Base-by-base conservation (phyloP, 306 rosid species). In the Ceratonia siliqua region DNA sequence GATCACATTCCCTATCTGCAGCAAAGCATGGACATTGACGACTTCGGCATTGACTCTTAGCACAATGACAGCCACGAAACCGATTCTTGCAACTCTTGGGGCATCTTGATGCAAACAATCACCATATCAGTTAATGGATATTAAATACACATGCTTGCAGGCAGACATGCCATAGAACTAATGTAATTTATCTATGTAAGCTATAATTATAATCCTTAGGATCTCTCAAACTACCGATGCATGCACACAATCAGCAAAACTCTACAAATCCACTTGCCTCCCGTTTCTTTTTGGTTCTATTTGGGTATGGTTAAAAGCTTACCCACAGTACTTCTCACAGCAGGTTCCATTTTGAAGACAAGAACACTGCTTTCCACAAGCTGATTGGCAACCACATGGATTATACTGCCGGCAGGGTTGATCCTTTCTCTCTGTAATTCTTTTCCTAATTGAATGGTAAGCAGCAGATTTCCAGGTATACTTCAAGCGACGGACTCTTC, bases 11-110 rank as follows among this genome's bases (percentile, higher is more conserved):
- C 82, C 98, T 88, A 78, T 94, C 98, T 18, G 98, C 98, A 78
- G 98, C 98, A 91, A 94, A 94, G 82, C 97, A 94, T 27, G 98
- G 98, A 68, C 99, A 92, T 62, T 94, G 98, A 76, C 97, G 93
- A 70, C 99, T 92, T 73, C 98, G 88, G 72, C 97, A 94, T 85
- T 92, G 99, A 89, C 99, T 94, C 85, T 94, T 94, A 9, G 99
- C 99, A 83, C 99, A 90, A 73, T 94, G 99, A 68, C 99, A 90
- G 45, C 98, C 99, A 81, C 99, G 90, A 78, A 92, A 94, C 76
- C 91, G 89, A 74, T 94, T 92, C 82, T 94, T 94, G 87, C 98
- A 92, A 73, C 85, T 89, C 90, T 95, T 95, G 12, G 96, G 96
- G 84, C 97, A 90, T 59, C 97, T 94, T 71, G 56, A 71, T 24